Percentiles rank a stretch among this genome's conserved stretches.
These are phyloP conservation scores for Aegilops sharonensis DNA, from an alignment of 176 grass and related monocot species.

Conservation along the genomic window DNA sequence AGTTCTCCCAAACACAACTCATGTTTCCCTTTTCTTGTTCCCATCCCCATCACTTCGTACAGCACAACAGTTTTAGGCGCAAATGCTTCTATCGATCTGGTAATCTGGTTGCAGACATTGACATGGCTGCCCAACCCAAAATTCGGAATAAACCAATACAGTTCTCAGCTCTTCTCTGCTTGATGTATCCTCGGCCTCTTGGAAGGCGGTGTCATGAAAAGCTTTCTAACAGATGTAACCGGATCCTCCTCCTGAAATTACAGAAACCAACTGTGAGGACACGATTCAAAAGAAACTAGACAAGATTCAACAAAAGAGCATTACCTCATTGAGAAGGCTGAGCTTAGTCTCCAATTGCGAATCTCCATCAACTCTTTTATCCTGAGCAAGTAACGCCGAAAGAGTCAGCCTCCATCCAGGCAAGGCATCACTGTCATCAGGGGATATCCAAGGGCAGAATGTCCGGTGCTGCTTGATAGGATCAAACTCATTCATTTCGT, in stretches of 20 bases:
- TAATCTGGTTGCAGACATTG: neutral
- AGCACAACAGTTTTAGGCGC: neutral
- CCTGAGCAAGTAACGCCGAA: slow-evolving; percentile 59
- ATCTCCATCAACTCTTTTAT: slow-evolving; percentile 35
- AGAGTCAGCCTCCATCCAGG: slow-evolving; percentile 85
- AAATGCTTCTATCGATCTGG: neutral
- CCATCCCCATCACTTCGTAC: neutral
- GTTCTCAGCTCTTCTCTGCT: slow-evolving; percentile 34
- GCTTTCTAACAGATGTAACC: slow-evolving; percentile 72
- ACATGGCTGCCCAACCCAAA: neutral
- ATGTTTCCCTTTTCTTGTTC: neutral
- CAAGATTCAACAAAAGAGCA: slow-evolving; percentile 29
- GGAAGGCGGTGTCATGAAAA: slow-evolving; percentile 62
- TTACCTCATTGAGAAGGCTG: slow-evolving; percentile 68
- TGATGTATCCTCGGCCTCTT: slow-evolving; percentile 56
- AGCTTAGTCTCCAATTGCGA: slow-evolving; percentile 33
- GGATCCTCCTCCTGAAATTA: slow-evolving; percentile 78
- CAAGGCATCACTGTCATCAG: slow-evolving; percentile 40
- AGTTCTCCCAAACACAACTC: neutral
- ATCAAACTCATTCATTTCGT: slow-evolving; percentile 71
- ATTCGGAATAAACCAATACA: neutral
- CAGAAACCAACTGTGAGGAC: slow-evolving; percentile 26
- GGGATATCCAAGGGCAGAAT: slow-evolving; percentile 91
- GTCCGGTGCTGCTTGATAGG: slow-evolving; percentile 87
- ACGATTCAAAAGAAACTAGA: slow-evolving; percentile 24